Evolutionary conservation across 306 rosid species (phyloP).

Genomic region (Quercus aquifolioides): DNA sequence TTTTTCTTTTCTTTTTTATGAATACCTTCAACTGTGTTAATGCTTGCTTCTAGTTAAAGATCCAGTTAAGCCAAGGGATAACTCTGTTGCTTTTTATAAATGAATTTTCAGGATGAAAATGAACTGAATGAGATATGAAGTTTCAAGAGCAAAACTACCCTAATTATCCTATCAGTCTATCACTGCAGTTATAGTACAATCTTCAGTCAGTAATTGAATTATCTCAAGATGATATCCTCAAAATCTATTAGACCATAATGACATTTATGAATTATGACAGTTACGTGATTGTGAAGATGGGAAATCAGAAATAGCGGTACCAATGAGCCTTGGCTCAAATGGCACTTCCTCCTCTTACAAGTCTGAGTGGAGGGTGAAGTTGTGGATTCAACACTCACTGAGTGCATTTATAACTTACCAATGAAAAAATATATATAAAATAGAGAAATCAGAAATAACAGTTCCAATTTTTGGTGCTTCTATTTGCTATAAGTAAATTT

Average conservation of each 20-base stretch:
- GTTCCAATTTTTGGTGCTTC: too few relatives aligned
- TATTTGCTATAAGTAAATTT: too few relatives aligned
- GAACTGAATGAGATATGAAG: not conserved
- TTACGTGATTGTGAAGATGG: not conserved
- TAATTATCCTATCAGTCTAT: not conserved
- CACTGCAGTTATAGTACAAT: not conserved
- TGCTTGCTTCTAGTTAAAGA: not conserved
- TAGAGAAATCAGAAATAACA: too few relatives aligned
- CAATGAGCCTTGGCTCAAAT: not conserved
- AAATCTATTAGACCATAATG: not conserved
- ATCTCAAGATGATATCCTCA: not conserved
- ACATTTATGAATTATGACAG: not conserved
- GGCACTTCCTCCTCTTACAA: too few relatives aligned
- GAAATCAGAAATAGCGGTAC: not conserved
- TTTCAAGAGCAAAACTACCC: not conserved
- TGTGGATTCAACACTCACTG: too few relatives aligned
- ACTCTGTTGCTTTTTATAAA: too few relatives aligned
- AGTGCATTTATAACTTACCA: too few relatives aligned
- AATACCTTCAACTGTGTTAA: not conserved
- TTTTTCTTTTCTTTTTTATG: not conserved
- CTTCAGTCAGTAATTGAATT: not conserved
- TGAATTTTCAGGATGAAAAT: not conserved
- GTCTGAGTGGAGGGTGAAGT: too few relatives aligned
- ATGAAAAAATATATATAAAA: too few relatives aligned
- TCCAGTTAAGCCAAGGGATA: not conserved